phyloP scores from a whole-genome alignment of 176 grass and related monocot genomes.

The Oryza brachyantha region DNA sequence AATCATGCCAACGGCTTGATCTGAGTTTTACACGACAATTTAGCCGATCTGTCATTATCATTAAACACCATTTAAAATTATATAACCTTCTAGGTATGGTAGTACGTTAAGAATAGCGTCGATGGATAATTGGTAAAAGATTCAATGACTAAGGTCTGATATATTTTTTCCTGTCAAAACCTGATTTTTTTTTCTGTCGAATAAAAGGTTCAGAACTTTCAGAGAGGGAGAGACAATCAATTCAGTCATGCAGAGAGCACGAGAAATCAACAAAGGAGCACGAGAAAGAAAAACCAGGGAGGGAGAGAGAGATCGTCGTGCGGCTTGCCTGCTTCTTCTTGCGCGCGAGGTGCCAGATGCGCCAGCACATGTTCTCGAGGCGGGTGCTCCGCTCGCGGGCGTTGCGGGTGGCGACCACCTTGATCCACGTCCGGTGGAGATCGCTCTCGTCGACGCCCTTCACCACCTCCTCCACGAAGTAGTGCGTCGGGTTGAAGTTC shows the following conservation, averaged over 20 bases:
- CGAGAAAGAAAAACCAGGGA: background rate
- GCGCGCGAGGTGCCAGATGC: constrained; percentile 95
- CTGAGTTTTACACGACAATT: background rate
- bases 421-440: constrained; percentile 96
- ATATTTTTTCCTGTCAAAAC: background rate
- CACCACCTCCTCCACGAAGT: constrained; percentile 99
- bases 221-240: background rate
- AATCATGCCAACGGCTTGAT: background rate
- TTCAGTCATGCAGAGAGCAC: background rate
- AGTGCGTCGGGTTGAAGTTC: constrained; percentile 85
- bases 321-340: constrained; percentile 90
- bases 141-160: no score
- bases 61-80: background rate
- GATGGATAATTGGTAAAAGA: background rate
- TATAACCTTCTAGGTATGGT: no score
- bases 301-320: background rate
- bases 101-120: background rate
- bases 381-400: constrained; percentile 67
- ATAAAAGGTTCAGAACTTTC: background rate
- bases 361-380: constrained; percentile 99
- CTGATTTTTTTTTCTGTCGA: background rate
- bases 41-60: background rate
- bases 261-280: background rate
- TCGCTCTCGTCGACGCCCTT: constrained; percentile 95
- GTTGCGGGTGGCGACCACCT: constrained; percentile 97